Evolutionary conservation across 1,139 yeast genomes (phyloP), one percentile per base, ranked within the genome.

Genomic region (Taphrina wiesneri): DNA sequence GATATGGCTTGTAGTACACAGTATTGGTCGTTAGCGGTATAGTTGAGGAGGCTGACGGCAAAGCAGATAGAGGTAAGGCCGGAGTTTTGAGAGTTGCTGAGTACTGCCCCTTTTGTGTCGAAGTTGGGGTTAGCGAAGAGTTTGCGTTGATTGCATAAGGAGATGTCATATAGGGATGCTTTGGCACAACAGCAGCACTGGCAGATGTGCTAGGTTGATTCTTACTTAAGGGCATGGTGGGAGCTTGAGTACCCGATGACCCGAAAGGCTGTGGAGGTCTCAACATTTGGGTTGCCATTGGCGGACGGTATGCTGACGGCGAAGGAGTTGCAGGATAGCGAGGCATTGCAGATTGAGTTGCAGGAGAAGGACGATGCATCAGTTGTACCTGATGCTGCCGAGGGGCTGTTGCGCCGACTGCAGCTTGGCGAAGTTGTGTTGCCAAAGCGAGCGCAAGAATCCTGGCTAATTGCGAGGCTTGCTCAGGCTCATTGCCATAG

Each of bases 391-490:
- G 34, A 13, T n/a, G 39, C 6, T 21, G 21, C 21, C 47, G 26
- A 2, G 56, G 30, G 13, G 54, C 36, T 4, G 21, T 19, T 15
- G 54, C 39, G 4, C 46, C 43, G 43, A 36, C 57, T 7, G 63
- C 54, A 1, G 56, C 52, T 51, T 67, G 62, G 41, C 63, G 63
- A 13, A 67, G 17, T 34, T 67, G 67, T 21, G 70, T 69, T 11
- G 71, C 72, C 30, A 70, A 51, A 15, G 72, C 67, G 53, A 69
- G 65, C 43, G 70, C 70, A 17, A 70, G 60, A 6, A 71, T 71
- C 34, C 70, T 69, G 25, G 72, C 72, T 15, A 70, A 59, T 43
- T 70, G 70, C 4, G 70, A 67, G 2, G 72, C 72, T 36, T 70
- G 56, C 17, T 56, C 63, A 11, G 69, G 65, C 28, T 54, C 53